A percentile compares a stretch with the other conserved stretches of the same genome.
phyloP scores from a whole-genome alignment of 352 stramenopile species.

The Globisporangium paroecandrum region DNA sequence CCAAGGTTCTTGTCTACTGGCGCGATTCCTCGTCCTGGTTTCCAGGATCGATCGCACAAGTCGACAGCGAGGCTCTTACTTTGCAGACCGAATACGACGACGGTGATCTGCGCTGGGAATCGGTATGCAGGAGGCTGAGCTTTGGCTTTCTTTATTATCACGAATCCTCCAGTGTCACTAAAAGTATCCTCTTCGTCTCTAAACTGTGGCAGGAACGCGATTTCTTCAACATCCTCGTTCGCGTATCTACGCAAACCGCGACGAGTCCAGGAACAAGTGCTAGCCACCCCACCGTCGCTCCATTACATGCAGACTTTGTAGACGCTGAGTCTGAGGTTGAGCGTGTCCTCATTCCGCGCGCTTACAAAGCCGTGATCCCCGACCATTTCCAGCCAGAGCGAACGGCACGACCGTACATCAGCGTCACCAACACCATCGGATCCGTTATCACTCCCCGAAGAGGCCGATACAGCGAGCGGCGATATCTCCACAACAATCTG shows the following conservation, averaged over 20 bases:
- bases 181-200: too few relatives aligned
- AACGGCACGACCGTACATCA: slow-evolving; percentile 30
- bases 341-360: slow-evolving; percentile 29
- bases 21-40: slow-evolving; percentile 39
- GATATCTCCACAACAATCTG: slow-evolving; percentile 12
- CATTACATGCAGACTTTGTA: background rate
- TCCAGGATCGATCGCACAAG: slow-evolving; percentile 24
- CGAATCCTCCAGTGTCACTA: too few relatives aligned
- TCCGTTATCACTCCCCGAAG: slow-evolving; percentile 29
- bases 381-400: slow-evolving; percentile 48
- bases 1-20: slow-evolving; percentile 39
- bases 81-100: slow-evolving; percentile 50
- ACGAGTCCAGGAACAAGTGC: background rate
- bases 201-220: slow-evolving; percentile 19
- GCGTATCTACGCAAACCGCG: background rate
- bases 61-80: slow-evolving; percentile 6
- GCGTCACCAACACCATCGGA: slow-evolving; percentile 27
- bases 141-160: too few relatives aligned
- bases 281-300: background rate
- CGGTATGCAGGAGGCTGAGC: slow-evolving; percentile 15
- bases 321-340: slow-evolving; percentile 4
- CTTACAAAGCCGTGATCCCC: slow-evolving; percentile 25
- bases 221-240: slow-evolving; percentile 32
- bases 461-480: slow-evolving; percentile 22
- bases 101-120: slow-evolving; percentile 44